Evolutionary conservation across 2,329 filamentous ascomycete species (phyloP), one percentile per base, ranked within the genome.

Genomic region (Herpotrichia juniperi): DNA sequence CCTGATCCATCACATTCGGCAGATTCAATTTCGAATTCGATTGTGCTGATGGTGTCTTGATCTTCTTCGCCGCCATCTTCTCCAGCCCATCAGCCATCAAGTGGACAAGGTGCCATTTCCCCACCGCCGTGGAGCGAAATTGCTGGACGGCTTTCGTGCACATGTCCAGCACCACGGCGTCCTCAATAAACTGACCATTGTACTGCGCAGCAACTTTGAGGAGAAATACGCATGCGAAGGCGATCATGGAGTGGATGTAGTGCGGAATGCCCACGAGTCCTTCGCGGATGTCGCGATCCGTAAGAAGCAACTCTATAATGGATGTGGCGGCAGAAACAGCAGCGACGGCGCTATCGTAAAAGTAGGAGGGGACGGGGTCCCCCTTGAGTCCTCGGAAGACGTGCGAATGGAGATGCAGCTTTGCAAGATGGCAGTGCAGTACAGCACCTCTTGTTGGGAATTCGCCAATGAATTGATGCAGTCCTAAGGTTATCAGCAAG

Each of bases 241-340:
- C 79, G 0, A 79, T 81, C 80, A 82, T 83, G 39, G 78, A 79
- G 50, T 80, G 78, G 37, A 81, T 73, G 44, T 81, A 82, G 3
- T 78, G 78, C 1, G 80, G 80, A 64, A 82, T 79, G 1, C 80
- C 76, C 51, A 56, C 71, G 0, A 76, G 59, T 1, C 73, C 73
- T 9, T 72, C 69, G 2, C 74, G 71, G 3, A 81, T 72, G 26
- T 79, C 76, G 0, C 69, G 62, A 26, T 81, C 78, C 0, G 67
- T 74, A 4, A 79, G 63, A 6, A 81, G 69, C 46, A 79, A 69
- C 26, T 78, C 73, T 30, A 81, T 72, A 26, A 78, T 80, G 1
- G 74, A 72, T 0, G 70, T 76, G 2, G 79, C 78, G 0, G 78
- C 76, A 5, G 77, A 73, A 1, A 81, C 78, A 1, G 80, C 79